Conservation (phyloP, 768 basidiomycete species). For the Russula abietina region DNA sequence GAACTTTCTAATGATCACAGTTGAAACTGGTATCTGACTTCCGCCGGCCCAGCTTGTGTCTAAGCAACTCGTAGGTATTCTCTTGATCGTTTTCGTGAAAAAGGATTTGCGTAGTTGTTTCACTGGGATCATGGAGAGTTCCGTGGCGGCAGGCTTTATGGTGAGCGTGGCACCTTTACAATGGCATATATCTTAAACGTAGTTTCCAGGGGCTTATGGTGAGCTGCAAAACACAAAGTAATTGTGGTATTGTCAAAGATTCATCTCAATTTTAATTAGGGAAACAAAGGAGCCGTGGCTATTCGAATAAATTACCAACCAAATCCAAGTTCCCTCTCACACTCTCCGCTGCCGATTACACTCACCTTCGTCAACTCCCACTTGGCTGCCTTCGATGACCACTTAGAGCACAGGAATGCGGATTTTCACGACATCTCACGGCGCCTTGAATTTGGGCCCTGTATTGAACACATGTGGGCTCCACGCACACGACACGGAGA, state of each 20-base stretch:
- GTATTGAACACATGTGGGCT: slow-evolving; percentile 20
- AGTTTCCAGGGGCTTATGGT: slow-evolving; percentile 14
- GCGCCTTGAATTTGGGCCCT: slow-evolving; percentile 47
- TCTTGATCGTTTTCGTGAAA: slow-evolving; percentile 64
- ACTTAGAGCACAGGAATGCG: slow-evolving; percentile 63
- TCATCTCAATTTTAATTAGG: slow-evolving; percentile 38
- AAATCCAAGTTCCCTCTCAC: slow-evolving; percentile 27
- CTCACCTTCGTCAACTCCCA: slow-evolving; percentile 80
- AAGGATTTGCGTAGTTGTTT: slow-evolving; percentile 47
- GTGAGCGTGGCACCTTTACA: slow-evolving; percentile 34
- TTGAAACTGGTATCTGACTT: slow-evolving; percentile 1
- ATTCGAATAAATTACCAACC: slow-evolving; percentile 56
- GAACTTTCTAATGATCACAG: not conserved
- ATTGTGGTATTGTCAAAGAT: not conserved
- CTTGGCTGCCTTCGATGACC: slow-evolving; percentile 78
- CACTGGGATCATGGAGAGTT: slow-evolving; percentile 43
- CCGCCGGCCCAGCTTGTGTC: slow-evolving; percentile 48
- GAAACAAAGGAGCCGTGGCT: slow-evolving; percentile 78
- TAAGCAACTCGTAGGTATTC: slow-evolving; percentile 78
- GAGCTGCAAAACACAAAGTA: not conserved
- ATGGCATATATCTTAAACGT: not conserved
- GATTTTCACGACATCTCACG: slow-evolving; percentile 69
- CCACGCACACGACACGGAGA: slow-evolving; percentile 10
- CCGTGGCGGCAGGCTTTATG: slow-evolving; percentile 72
- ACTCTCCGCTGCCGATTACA: slow-evolving; percentile 36